A percentile compares a stretch with the other conserved stretches of the same genome.
phyloP scores from a whole-genome alignment of 2,329 filamentous ascomycete species.

The Cryoendolithus antarcticus region DNA sequence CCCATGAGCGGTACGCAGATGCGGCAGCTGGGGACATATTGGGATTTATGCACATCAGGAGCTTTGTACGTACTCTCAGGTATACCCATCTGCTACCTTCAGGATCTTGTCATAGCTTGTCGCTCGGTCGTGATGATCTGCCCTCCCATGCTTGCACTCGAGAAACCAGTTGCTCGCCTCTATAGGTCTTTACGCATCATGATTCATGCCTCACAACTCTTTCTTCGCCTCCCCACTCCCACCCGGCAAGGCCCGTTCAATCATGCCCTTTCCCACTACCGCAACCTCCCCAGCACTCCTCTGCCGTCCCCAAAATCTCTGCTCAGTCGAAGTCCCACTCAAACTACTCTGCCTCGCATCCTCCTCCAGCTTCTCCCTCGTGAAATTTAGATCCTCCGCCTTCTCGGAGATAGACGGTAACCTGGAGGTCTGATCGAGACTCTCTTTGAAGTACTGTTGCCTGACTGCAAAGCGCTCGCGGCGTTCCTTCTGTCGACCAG shows the following conservation, averaged over 20 bases:
- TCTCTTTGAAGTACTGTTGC: slow-evolving; percentile 66
- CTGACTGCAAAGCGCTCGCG: slow-evolving; percentile 69
- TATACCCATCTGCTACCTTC: too few species aligned
- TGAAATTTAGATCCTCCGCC: slow-evolving; percentile 44
- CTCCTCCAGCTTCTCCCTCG: slow-evolving; percentile 51
- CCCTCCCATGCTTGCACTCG: too few species aligned
- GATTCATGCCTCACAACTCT: slow-evolving; percentile 14
- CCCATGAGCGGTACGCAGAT: too few species aligned
- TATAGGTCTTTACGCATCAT: background rate
- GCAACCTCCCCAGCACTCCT: slow-evolving; percentile 37
- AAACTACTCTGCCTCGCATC: slow-evolving; percentile 32
- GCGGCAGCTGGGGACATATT: too few species aligned
- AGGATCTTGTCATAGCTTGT: too few species aligned
- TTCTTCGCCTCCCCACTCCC: slow-evolving; percentile 20
- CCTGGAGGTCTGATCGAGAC: slow-evolving; percentile 43
- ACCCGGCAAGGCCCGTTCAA: slow-evolving; percentile 28
- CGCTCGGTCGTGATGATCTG: background rate
- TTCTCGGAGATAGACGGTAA: slow-evolving; percentile 35
- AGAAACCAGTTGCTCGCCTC: background rate
- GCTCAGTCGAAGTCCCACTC: slow-evolving; percentile 29
- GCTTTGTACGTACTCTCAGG: too few species aligned
- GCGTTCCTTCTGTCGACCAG: slow-evolving; percentile 73
- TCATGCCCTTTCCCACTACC: slow-evolving; percentile 38
- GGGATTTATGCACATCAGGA: too few species aligned
- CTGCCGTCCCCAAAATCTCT: slow-evolving; percentile 42